Evolutionary conservation across 305 asterid genomes (phyloP).

Genomic region (Fraxinus xanthoxyloides): DNA sequence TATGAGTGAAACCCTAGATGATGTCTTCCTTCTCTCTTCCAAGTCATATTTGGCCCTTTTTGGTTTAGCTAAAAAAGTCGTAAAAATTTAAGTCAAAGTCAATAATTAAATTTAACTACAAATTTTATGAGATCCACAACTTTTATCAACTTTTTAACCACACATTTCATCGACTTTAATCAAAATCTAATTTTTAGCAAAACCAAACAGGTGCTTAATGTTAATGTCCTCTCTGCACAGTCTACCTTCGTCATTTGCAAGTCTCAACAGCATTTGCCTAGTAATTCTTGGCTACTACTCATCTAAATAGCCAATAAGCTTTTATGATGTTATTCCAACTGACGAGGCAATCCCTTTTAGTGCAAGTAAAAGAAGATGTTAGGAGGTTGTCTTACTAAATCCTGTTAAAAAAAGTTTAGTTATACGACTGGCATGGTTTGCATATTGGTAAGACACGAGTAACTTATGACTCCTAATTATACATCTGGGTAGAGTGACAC

Average conservation of each 20-base stretch:
- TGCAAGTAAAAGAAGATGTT: not conserved
- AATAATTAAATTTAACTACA: not conserved
- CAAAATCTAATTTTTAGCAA: not conserved
- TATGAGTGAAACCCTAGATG: not conserved
- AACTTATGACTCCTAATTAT: not conserved
- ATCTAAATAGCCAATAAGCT: not conserved
- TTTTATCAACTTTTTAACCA: not conserved
- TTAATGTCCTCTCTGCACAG: not conserved
- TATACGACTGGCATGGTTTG: not conserved
- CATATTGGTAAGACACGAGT: not conserved
- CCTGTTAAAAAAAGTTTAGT: not conserved
- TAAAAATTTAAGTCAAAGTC: not conserved
- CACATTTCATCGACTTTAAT: no score
- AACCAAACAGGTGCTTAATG: not conserved
- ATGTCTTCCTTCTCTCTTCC: not conserved
- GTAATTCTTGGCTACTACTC: not conserved
- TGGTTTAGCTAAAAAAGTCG: not conserved
- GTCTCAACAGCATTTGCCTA: not conserved
- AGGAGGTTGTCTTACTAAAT: not conserved
- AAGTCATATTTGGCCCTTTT: not conserved
- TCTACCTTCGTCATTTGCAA: not conserved
- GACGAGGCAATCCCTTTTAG: not conserved
- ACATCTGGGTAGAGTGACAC: not conserved
- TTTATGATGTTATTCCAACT: not conserved
- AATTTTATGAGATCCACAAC: not conserved